A percentile compares a stretch with the other conserved stretches of the same genome.
Evolutionary conservation across 805 yeast species (phyloP).

Genomic region (Ogataea pini): DNA sequence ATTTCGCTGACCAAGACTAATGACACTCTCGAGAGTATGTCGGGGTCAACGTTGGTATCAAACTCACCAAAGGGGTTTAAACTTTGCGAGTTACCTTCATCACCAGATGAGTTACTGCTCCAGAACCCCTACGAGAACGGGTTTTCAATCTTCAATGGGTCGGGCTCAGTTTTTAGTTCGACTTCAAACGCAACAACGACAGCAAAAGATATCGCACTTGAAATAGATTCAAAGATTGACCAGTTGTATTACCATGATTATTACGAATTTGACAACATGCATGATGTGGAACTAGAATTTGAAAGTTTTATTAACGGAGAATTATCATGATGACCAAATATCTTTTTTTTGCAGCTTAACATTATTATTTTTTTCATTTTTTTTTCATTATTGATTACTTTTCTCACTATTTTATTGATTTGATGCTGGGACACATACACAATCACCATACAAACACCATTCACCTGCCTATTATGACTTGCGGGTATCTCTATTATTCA

Average conservation of each 20-base stretch:
- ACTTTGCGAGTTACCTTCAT: conserved; percentile 21
- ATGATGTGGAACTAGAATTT: conserved; percentile 32
- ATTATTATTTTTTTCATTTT: conserved; percentile 4
- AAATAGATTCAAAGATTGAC: conserved; percentile 13
- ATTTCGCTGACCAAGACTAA: conserved; percentile 31
- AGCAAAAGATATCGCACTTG: conserved; percentile 4
- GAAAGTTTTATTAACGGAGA: conserved; percentile 34
- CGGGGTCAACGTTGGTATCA: conserved; percentile 25
- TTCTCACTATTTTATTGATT: conserved; percentile 1
- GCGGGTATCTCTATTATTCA: conserved; percentile 1
- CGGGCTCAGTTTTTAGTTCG: conserved; percentile 16
- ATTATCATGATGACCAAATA: conserved; percentile 14
- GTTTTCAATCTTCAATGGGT: conserved; percentile 18
- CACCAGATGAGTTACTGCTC: conserved; percentile 13
- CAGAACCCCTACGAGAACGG: background rate
- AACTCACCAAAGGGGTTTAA: conserved; percentile 24
- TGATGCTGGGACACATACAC: conserved; percentile 10
- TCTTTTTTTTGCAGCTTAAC: background rate
- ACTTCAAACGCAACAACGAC: conserved; percentile 9
- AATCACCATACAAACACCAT: background rate
- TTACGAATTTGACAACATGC: conserved; percentile 25
- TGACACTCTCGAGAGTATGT: conserved; percentile 30
- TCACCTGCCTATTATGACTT: background rate
- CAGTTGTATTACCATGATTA: conserved; percentile 23
- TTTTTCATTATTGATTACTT: background rate